These are phyloP conservation scores for Jimgerdemannia lactiflua DNA, from an alignment of 192 early-diverging fungal species.

Conservation along the genomic window DNA sequence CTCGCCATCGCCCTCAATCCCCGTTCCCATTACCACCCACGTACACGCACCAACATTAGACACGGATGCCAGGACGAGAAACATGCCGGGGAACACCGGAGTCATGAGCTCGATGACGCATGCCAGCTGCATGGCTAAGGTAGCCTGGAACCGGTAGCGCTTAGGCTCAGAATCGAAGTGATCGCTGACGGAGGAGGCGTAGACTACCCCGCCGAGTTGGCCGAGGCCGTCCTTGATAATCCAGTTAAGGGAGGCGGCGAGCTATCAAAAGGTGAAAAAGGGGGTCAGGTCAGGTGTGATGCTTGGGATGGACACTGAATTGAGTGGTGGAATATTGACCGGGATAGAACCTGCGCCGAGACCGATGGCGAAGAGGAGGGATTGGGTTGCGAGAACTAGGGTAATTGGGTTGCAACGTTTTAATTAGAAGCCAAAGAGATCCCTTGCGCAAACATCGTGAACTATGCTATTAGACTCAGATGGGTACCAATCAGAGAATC, in stretches of 20 bases:
- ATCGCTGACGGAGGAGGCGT: constrained; percentile 70
- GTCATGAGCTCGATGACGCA: constrained; percentile 77
- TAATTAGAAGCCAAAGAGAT: constrained; percentile 2
- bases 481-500: background rate
- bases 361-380: constrained; percentile 82
- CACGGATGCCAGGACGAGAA: constrained; percentile 67
- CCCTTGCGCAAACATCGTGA: constrained; percentile 1
- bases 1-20: background rate
- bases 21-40: constrained; percentile 37
- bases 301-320: background rate
- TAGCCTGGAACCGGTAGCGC: constrained; percentile 75
- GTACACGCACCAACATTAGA: constrained; percentile 57
- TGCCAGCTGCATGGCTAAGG: constrained; percentile 67
- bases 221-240: constrained; percentile 91
- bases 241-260: constrained; percentile 88
- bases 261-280: constrained; percentile 1
- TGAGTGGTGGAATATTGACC: constrained; percentile 4
- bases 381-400: constrained; percentile 77
- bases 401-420: background rate
- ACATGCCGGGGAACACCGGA: constrained; percentile 74
- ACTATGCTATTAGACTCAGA: background rate
- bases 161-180: constrained; percentile 84
- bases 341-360: constrained; percentile 72
- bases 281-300: background rate
- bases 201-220: constrained; percentile 80